Conservation (phyloP, 495 filamentous ascomycete genomes). For the Aspergillus sclerotioniger region DNA sequence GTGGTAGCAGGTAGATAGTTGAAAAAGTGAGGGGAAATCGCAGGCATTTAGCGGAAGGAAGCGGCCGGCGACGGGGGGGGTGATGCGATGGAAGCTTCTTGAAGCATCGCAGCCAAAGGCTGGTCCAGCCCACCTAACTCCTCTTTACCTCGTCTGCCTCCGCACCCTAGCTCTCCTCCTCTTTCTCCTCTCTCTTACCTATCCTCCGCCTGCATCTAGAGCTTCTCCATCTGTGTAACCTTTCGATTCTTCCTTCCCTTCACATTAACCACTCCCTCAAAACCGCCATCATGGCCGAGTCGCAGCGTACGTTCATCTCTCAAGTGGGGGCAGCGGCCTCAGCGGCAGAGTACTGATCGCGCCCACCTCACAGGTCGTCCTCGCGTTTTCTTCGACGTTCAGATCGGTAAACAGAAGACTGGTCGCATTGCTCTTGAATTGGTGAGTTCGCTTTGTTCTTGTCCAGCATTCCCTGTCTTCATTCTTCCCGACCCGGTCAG, state of each 20-base stretch:
- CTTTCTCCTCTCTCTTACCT: slow-evolving; percentile 3
- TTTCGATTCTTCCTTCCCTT: slow-evolving; percentile 10
- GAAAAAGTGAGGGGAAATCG: neutral
- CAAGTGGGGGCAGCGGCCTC: too few species aligned
- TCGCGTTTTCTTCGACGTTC: slow-evolving; percentile 87
- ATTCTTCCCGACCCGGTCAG: neutral
- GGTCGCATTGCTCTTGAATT: slow-evolving; percentile 83
- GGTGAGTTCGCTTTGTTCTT: slow-evolving; percentile 45
- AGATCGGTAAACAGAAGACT: slow-evolving; percentile 65
- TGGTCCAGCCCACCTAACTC: slow-evolving; percentile 15
- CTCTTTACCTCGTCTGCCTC: slow-evolving; percentile 11
- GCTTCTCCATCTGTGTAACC: neutral
- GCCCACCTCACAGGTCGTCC: slow-evolving; percentile 46
- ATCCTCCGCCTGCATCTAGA: slow-evolving; percentile 9
- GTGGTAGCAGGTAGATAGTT: neutral
- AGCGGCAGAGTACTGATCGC: slow-evolving; percentile 16
- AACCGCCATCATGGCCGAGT: slow-evolving; percentile 33
- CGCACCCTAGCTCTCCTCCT: slow-evolving; percentile 4
- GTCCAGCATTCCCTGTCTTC: neutral
- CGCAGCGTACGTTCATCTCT: slow-evolving; percentile 31
- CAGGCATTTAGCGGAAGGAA: neutral
- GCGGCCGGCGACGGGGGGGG: neutral
- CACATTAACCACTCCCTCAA: slow-evolving; percentile 5
- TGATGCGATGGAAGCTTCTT: slow-evolving; percentile 46
- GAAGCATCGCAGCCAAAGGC: slow-evolving; percentile 28